Evolutionary conservation across 2,329 filamentous ascomycete genomes (phyloP).

Genomic region (Amphichorda felina): DNA sequence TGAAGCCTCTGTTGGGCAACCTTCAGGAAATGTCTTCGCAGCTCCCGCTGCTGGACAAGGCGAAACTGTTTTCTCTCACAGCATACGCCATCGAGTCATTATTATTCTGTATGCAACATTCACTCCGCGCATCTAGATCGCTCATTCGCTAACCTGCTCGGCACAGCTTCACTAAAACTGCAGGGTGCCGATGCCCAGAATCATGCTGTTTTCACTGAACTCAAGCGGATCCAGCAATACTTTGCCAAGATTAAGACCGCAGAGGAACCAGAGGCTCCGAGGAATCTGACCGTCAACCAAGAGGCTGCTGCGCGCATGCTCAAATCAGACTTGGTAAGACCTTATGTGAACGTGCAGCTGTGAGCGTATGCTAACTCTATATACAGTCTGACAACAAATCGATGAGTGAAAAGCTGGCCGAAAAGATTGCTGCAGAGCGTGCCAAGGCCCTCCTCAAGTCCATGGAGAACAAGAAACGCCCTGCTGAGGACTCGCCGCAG

Average conservation of each 20-base stretch:
- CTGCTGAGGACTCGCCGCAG: slow-evolving; percentile 18
- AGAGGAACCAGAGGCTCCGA: slow-evolving; percentile 46
- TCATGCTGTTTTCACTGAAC: slow-evolving; percentile 75
- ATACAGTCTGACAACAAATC: slow-evolving; percentile 36
- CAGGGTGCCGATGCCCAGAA: slow-evolving; percentile 71
- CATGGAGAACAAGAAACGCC: slow-evolving; percentile 31
- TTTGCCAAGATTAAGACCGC: slow-evolving; percentile 80
- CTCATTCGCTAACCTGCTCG: slow-evolving; percentile 1
- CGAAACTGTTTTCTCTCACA: slow-evolving; percentile 80
- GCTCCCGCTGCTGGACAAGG: slow-evolving; percentile 85
- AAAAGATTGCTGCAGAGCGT: slow-evolving; percentile 44
- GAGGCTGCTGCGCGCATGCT: slow-evolving; percentile 73
- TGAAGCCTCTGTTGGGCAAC: slow-evolving; percentile 61
- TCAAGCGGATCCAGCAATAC: slow-evolving; percentile 80
- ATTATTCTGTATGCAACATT: slow-evolving; percentile 60
- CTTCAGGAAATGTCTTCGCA: slow-evolving; percentile 61
- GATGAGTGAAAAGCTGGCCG: slow-evolving; percentile 37
- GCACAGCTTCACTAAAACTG: slow-evolving; percentile 57
- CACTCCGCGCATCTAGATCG: not conserved
- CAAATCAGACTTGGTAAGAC: slow-evolving; percentile 61
- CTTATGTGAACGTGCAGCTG: too few relatives aligned
- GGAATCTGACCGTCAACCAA: slow-evolving; percentile 51
- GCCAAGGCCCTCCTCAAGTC: slow-evolving; percentile 38
- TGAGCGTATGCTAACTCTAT: not conserved
- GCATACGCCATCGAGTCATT: slow-evolving; percentile 87